Conservation (phyloP, 352 stramenopile genomes). For the Phytophthora citricola region DNA sequence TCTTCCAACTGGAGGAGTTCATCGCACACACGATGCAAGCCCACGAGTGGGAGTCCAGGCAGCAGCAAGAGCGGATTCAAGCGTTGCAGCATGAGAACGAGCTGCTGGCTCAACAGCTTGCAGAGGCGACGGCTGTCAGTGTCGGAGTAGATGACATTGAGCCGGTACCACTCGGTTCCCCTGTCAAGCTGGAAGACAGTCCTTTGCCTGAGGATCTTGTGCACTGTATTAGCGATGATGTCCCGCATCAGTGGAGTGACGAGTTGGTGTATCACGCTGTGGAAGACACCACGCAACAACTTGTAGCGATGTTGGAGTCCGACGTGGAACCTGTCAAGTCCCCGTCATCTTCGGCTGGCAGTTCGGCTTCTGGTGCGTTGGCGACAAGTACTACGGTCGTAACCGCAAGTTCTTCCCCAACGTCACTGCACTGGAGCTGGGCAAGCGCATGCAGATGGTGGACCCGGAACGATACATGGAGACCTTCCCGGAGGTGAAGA, state of each 20-base stretch:
- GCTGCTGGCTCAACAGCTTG: slow-evolving; percentile 33
- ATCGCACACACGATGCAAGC: slow-evolving; percentile 64
- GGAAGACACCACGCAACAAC: slow-evolving; percentile 45
- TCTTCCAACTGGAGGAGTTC: slow-evolving; percentile 75
- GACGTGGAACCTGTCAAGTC: slow-evolving; percentile 41
- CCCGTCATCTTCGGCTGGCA: slow-evolving; percentile 67
- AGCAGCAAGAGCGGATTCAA: slow-evolving; percentile 54
- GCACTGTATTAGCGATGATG: slow-evolving; percentile 26
- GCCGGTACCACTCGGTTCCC: slow-evolving; percentile 28
- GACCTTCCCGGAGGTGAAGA: slow-evolving; percentile 66
- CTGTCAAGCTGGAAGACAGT: slow-evolving; percentile 41
- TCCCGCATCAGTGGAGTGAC: slow-evolving; percentile 32
- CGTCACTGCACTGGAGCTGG: slow-evolving; percentile 58
- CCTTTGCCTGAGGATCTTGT: slow-evolving; percentile 27
- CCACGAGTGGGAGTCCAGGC: slow-evolving; percentile 58
- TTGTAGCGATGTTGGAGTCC: slow-evolving; percentile 56
- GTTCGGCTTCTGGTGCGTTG: slow-evolving; percentile 68
- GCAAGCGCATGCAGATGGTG: slow-evolving; percentile 61
- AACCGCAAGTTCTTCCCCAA: slow-evolving; percentile 69
- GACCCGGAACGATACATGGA: slow-evolving; percentile 64
- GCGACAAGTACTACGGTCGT: slow-evolving; percentile 58
- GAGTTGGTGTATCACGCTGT: slow-evolving; percentile 40
- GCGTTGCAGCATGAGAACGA: slow-evolving; percentile 54
- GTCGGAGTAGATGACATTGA: slow-evolving; percentile 27
- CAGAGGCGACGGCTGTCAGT: not conserved